Evolutionary conservation across 2,329 filamentous ascomycete genomes (phyloP), one percentile per base, ranked within the genome.

Genomic region (Chalara sp.): DNA sequence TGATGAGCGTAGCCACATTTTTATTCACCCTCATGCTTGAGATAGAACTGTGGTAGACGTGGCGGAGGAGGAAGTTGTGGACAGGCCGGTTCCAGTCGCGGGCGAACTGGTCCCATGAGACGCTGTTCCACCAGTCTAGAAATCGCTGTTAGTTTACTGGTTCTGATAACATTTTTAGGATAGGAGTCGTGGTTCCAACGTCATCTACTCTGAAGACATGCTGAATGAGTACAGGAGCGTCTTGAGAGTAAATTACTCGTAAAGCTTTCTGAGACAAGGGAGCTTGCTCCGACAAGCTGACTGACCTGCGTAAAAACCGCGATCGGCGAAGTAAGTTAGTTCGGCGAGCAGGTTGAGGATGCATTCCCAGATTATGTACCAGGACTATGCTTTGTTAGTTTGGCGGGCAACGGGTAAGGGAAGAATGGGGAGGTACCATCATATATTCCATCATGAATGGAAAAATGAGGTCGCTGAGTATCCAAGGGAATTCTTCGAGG

Each of bases 61-160:
- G 87, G 11, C 87, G 76, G 2, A 90, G 73, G 31, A 91, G 71
- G 66, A 91, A 91, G 60, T 85, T 83, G 63, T 90, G 86, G 4
- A 91, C 86, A 0, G 87, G 86, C n/a, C 81, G 71, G 63, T 91
- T 91, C 87, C 87, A 91, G 63, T 89, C 85, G 39, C 87, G 75
- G 4, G 87, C 86, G 60, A 87, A 92, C 63, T 37, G 83, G 60
- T 90, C 86, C 79, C 83, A 89, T 0, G 78, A 80, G 3, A 79
- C 71, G 54, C 72, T 75, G 57, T 83, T 83, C 80, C 80, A 83
- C 80, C 80, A 84, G 46, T 76, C 75, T 21, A 21, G 21, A 21
- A 21, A 21, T 21, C 21, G 21, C 21, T 21, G 21, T 21, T 21
- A 21, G 21, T 21, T 21, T 21, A 2, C 21, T 21, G 21, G 21